Base-by-base conservation (phyloP, 2,329 filamentous ascomycete genomes). In the Leptographium flavum region DNA sequence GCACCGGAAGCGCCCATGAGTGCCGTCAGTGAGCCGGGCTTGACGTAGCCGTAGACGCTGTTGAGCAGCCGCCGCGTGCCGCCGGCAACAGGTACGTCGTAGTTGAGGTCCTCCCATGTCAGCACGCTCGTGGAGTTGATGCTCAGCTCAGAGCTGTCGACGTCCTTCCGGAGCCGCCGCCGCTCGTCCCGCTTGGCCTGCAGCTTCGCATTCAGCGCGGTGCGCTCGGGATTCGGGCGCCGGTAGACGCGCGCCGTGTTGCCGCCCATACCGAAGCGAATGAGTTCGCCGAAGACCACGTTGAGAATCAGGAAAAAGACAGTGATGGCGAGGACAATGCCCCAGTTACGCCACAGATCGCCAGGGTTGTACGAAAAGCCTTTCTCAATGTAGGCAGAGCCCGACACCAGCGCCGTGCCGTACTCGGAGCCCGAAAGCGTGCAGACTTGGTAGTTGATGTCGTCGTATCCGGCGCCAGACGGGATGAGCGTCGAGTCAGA, bases 81-180 rank as follows among this genome's bases (percentile, higher is more conserved):
- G 5, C 69, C 71, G 0, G 73, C 66, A 4, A 77, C 69, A 0
- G 76, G 76, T 0, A 82, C 77, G 47, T 81, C 76, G 58, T 94
- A 94, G 56, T 81, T 85, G 49, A 95, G 76, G 51, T 83, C 70
- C 58, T 90, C 83, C 83, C 87, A 94, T 0, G 87, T 94, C 48
- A 94, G 70, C n/a, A 87, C 68, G 31, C 79, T 76, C 53, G 72
- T 70, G 0, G 76, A 80, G 3, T 68, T 63, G 47, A 80, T 76
- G 33, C 61, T 72, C 30, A 80, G 62, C n/a, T 74, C 67, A 4
- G 66, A 61, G 0, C 63, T 63, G 9, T 66, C 58, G 15, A 68
- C 65, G 11, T 72, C 62, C 2, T 59, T 59, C 48, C 61, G 68
- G 28, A 63, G 65, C 53, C 63, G 64, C 40, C 72, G 69, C 33